phyloP scores from a whole-genome alignment of 352 stramenopile genomes.

The Phytopythium chamaehyphon region DNA sequence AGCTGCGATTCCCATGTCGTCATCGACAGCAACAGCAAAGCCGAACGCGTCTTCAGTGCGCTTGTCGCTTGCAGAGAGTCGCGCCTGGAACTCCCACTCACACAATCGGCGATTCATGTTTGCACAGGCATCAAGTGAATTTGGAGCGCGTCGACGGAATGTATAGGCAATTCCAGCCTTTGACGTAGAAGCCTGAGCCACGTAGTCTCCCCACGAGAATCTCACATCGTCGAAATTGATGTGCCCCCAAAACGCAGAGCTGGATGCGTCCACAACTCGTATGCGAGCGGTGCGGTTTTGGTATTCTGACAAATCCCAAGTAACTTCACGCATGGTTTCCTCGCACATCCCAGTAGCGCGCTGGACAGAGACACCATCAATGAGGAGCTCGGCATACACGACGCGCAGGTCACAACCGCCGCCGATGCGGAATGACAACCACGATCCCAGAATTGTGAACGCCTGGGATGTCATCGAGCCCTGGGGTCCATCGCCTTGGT shows the following conservation, averaged over 20 bases:
- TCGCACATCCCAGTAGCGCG: conserved; percentile 87
- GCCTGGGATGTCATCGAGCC: conserved; percentile 93
- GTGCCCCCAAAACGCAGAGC: conserved; percentile 88
- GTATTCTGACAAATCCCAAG: conserved; percentile 88
- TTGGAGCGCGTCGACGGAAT: conserved; percentile 62
- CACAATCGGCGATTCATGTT: conserved; percentile 66
- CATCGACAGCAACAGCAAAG: conserved; percentile 80
- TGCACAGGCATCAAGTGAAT: conserved; percentile 45
- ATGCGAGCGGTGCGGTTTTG: conserved; percentile 83
- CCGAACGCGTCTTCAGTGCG: conserved; percentile 83
- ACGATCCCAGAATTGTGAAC: conserved; percentile 88
- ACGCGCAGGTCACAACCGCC: conserved; percentile 91
- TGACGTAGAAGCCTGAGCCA: conserved; percentile 51
- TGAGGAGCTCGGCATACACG: conserved; percentile 93
- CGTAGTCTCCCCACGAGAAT: conserved; percentile 84
- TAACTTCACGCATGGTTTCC: conserved; percentile 86
- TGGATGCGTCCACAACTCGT: conserved; percentile 91
- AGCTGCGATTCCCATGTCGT: conserved; percentile 74
- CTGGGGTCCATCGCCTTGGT: conserved; percentile 87
- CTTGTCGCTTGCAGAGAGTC: conserved; percentile 89
- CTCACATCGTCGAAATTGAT: conserved; percentile 96
- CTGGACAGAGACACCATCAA: conserved; percentile 89
- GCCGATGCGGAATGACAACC: conserved; percentile 93
- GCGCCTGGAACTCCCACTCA: conserved; percentile 86
- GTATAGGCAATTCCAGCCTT: conserved; percentile 77